Evolutionary conservation across 305 asterid genomes (phyloP).

Genomic region (Fraxinus nigra): DNA sequence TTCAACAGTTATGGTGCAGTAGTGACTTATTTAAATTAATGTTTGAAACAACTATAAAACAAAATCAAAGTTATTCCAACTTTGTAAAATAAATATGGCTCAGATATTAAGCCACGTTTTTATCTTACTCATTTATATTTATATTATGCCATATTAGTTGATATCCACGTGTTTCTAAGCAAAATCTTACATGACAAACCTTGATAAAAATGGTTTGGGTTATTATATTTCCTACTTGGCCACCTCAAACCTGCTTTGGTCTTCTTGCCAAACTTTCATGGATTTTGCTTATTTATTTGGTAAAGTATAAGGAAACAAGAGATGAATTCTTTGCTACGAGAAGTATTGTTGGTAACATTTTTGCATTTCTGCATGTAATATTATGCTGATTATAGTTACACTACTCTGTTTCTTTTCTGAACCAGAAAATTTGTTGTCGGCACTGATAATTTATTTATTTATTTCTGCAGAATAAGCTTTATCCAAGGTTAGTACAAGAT

Average conservation of each 20-base stretch:
- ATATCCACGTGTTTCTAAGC: neutral
- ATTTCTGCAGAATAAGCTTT: conserved; percentile 66
- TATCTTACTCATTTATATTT: neutral
- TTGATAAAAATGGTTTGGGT: neutral
- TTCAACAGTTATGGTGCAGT: neutral
- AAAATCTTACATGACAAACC: neutral
- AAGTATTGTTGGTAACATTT: neutral
- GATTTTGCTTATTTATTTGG: neutral
- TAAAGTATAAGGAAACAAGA: neutral
- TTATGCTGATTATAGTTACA: neutral
- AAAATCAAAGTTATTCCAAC: neutral
- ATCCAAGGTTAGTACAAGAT: conserved; percentile 88
- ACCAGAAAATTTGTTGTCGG: neutral
- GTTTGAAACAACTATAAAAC: neutral
- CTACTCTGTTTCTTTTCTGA: neutral
- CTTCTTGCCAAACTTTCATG: neutral
- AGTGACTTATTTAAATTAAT: neutral
- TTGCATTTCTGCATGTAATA: neutral
- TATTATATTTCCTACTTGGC: neutral
- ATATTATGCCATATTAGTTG: neutral
- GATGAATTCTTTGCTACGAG: neutral
- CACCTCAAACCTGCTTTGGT: neutral
- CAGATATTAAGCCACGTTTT: neutral
- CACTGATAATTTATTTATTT: neutral
- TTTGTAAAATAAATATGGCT: neutral